These are phyloP conservation scores for Syncephalis fuscata DNA, from an alignment of 371 early-diverging fungal species.

Conservation along the genomic window DNA sequence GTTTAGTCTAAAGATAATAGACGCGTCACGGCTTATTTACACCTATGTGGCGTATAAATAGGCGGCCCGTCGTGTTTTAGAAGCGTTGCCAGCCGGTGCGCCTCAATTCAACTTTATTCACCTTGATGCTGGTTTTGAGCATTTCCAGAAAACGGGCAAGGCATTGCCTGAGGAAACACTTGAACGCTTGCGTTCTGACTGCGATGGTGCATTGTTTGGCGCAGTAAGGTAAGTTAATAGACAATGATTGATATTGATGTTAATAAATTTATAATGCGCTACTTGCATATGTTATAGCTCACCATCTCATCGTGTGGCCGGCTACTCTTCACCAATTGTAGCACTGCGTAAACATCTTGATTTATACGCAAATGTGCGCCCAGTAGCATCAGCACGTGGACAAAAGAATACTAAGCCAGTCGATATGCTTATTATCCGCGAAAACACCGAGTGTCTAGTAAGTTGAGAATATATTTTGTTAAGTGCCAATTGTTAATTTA, in stretches of 20 bases:
- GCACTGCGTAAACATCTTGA: conserved; percentile 82
- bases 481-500: neutral
- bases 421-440: conserved; percentile 90
- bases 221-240: conserved; percentile 59
- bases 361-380: conserved; percentile 88
- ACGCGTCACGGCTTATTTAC: no score
- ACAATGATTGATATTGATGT: neutral
- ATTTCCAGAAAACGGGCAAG: conserved; percentile 78
- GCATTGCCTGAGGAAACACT: conserved; percentile 81
- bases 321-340: conserved; percentile 92
- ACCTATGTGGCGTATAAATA: conserved; percentile 10
- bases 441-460: conserved; percentile 94
- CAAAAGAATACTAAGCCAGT: conserved; percentile 41
- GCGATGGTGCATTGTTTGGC: conserved; percentile 91
- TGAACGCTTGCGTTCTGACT: conserved; percentile 50
- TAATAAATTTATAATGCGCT: neutral
- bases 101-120: conserved; percentile 56
- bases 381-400: conserved; percentile 51
- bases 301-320: conserved; percentile 89
- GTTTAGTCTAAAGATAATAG: neutral
- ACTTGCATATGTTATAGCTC: conserved; percentile 35
- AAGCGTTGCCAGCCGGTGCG: conserved; percentile 32
- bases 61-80: conserved; percentile 80
- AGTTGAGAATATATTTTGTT: conserved; percentile 3
- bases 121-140: conserved; percentile 87